phyloP scores from a whole-genome alignment of 257 asterid genomes.

The Solanum phureja region DNA sequence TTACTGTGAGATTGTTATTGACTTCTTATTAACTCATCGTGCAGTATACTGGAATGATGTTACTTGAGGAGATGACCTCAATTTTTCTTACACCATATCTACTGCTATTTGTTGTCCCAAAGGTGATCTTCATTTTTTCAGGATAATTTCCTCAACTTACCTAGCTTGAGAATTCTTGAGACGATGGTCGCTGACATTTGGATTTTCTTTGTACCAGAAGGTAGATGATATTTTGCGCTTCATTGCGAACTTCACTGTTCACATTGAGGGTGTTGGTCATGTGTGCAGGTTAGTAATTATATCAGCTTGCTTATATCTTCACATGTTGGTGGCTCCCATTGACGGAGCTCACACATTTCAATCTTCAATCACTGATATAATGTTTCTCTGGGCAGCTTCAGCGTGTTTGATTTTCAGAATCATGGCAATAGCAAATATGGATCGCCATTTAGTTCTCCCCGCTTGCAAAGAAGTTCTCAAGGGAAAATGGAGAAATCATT shows the following conservation, averaged over 20 bases:
- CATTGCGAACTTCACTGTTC: conserved; percentile 72
- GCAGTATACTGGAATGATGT: conserved; percentile 96
- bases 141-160: not conserved
- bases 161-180: not conserved
- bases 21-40: conserved; percentile 1
- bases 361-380: not conserved
- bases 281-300: conserved; percentile 61
- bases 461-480: conserved; percentile 73
- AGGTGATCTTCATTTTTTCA: conserved; percentile 30
- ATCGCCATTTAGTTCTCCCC: conserved; percentile 51
- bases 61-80: conserved; percentile 95
- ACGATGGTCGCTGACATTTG: not conserved
- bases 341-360: not conserved
- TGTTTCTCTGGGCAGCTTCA: conserved; percentile 48
- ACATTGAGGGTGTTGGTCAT: conserved; percentile 89
- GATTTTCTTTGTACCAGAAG: conserved; percentile 37
- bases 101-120: conserved; percentile 75
- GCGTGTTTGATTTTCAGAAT: conserved; percentile 68
- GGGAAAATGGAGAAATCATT: conserved; percentile 98
- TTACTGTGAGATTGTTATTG: not conserved
- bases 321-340: not conserved
- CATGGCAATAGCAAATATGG: conserved; percentile 83
- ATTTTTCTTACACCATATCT: conserved; percentile 88
- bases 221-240: conserved; percentile 73
- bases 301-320: not conserved